Percentiles rank a stretch among this genome's conserved stretches.
Conservation (phyloP, 805 yeast species). For the Saturnispora hagleri region DNA sequence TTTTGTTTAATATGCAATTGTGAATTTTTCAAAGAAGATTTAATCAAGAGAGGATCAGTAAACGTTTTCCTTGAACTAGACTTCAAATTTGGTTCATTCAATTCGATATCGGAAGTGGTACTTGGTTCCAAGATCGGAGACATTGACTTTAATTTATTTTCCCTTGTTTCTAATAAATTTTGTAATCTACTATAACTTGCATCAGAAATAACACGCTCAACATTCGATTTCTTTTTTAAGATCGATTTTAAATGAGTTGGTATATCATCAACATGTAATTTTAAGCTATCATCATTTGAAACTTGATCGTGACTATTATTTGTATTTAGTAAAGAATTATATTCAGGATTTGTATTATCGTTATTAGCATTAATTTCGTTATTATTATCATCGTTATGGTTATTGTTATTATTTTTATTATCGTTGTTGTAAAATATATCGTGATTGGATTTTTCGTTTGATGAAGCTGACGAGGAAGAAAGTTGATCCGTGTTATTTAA, state of each 20-base stretch:
- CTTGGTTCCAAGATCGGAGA: constrained; percentile 26
- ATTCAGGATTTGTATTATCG: neutral
- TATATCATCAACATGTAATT: neutral
- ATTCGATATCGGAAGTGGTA: constrained; percentile 10
- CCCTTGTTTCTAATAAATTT: constrained; percentile 23
- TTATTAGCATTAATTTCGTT: neutral
- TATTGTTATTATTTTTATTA: neutral
- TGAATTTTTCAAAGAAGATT: constrained; percentile 13
- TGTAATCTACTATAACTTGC: constrained; percentile 30
- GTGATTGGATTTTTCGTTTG: neutral
- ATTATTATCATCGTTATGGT: neutral
- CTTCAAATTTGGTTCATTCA: constrained; percentile 7
- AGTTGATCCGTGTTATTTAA: neutral
- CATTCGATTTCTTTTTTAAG: constrained; percentile 74
- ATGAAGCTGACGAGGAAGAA: neutral
- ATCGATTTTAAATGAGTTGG: constrained; percentile 61
- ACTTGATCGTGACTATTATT: constrained; percentile 1
- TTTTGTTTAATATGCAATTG: constrained; percentile 7
- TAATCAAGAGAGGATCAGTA: constrained; percentile 5
- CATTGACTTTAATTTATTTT: constrained; percentile 23
- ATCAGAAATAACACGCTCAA: constrained; percentile 68
- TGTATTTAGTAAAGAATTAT: constrained; percentile 1
- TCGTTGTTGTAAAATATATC: neutral
- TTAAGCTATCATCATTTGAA: constrained; percentile 6
- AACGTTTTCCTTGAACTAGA: constrained; percentile 10